Evolutionary conservation across 2,329 filamentous ascomycete genomes (phyloP).

Genomic region (Trichocomaceae sp.): DNA sequence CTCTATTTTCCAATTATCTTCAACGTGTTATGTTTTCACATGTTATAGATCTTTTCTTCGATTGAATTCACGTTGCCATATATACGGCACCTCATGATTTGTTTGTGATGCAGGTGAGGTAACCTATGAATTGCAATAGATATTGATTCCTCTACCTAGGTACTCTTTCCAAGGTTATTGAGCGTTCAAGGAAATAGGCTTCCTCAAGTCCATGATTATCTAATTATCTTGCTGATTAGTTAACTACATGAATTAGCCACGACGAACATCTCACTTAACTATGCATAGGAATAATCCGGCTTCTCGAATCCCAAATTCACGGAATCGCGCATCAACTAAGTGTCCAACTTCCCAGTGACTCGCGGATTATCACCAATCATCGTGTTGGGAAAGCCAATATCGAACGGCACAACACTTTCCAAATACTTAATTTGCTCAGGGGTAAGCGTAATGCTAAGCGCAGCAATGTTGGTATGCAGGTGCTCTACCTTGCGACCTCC

Average conservation of each 20-base stretch:
- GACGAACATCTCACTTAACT: not conserved
- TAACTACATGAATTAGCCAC: not conserved
- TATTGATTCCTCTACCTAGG: not conserved
- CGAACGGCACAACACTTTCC: conserved; percentile 56
- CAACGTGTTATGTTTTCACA: not conserved
- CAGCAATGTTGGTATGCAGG: conserved; percentile 63
- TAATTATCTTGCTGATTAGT: not conserved
- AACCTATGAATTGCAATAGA: not conserved
- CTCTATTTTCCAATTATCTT: conserved; percentile 12
- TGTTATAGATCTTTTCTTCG: not conserved
- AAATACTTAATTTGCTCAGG: conserved; percentile 60
- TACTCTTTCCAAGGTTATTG: no score
- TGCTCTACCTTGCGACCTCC: conserved; percentile 65
- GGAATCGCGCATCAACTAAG: conserved; percentile 13
- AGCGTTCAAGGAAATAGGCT: not conserved
- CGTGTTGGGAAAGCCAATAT: conserved; percentile 60
- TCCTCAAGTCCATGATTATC: no score
- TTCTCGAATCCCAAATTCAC: conserved; percentile 5
- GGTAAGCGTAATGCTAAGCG: conserved; percentile 54
- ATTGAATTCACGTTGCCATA: not conserved
- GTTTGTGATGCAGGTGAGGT: not conserved
- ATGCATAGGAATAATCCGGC: conserved; percentile 11
- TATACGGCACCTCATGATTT: not conserved
- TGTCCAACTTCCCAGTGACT: conserved; percentile 14
- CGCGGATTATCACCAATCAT: conserved; percentile 43